Conservation (phyloP, 2,329 filamentous ascomycete species). For the Botrytis aclada region DNA sequence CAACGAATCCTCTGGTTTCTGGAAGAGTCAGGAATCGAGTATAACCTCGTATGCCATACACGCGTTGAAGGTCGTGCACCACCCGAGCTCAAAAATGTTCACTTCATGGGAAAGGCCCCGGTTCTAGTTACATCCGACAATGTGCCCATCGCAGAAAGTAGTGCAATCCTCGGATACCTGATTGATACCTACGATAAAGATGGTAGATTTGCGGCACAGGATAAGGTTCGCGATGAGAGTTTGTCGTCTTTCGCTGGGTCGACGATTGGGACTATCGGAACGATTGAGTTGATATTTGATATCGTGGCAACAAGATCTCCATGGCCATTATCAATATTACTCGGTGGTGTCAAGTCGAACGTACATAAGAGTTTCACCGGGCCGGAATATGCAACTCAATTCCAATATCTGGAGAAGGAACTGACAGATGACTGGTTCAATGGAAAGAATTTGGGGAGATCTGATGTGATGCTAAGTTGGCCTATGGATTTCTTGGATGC, state of each 20-base stretch:
- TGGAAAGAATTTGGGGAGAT: conserved; percentile 36
- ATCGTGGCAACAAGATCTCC: conserved; percentile 22
- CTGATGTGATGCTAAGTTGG: conserved; percentile 40
- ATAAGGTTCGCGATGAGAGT: conserved; percentile 37
- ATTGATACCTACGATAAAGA: conserved; percentile 37
- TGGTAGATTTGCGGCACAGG: conserved; percentile 32
- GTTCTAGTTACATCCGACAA: conserved; percentile 49
- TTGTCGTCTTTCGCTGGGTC: conserved; percentile 25
- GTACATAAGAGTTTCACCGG: conserved; percentile 25
- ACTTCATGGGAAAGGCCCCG: conserved; percentile 83
- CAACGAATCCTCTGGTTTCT: conserved; percentile 68
- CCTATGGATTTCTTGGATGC: conserved; percentile 37
- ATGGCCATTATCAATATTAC: conserved; percentile 31
- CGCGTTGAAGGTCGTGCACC: conserved; percentile 54
- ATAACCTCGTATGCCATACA: conserved; percentile 68
- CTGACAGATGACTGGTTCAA: conserved; percentile 36
- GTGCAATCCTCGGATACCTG: conserved; percentile 38
- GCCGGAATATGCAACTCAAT: conserved; percentile 28
- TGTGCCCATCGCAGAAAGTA: conserved; percentile 33
- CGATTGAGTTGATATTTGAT: conserved; percentile 17
- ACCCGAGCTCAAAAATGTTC: conserved; percentile 64
- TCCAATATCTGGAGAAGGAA: conserved; percentile 31
- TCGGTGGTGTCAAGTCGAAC: conserved; percentile 23
- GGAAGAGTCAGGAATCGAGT: conserved; percentile 67
- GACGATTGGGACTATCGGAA: conserved; percentile 1